Evolutionary conservation across 1,139 yeast genomes (phyloP).

Genomic region (Candida frijolesensis): DNA sequence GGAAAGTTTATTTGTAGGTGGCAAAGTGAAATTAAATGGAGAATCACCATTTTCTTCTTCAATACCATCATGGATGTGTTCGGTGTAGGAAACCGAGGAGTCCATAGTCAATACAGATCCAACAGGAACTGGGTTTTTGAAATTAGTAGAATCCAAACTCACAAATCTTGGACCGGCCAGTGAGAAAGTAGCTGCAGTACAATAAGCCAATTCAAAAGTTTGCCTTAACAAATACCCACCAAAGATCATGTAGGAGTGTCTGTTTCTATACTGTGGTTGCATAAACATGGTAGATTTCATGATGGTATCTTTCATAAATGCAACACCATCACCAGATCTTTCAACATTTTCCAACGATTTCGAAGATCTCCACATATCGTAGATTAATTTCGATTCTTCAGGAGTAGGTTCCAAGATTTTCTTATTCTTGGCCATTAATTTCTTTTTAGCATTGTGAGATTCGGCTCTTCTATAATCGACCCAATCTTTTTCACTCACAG

Average conservation of each 20-base stretch:
- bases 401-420: constrained; percentile 69
- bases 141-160: constrained; percentile 86
- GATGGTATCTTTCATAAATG: constrained; percentile 71
- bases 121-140: constrained; percentile 92
- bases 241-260: constrained; percentile 91
- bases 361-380: constrained; percentile 72
- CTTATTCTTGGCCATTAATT: constrained; percentile 67
- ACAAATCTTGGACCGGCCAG: constrained; percentile 85
- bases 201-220: constrained; percentile 89
- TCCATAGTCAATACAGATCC: constrained; percentile 84
- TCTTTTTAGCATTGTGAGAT: constrained; percentile 83
- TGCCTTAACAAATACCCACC: constrained; percentile 93
- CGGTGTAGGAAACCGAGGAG: constrained; percentile 84
- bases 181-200: constrained; percentile 87
- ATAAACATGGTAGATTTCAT: constrained; percentile 78
- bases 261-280: constrained; percentile 95
- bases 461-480: constrained; percentile 86
- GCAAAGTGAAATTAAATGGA: constrained; percentile 52
- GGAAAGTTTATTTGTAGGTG: constrained; percentile 59
- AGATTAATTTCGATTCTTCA: constrained; percentile 71
- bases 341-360: constrained; percentile 35
- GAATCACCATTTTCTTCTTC: constrained; percentile 36
- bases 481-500: constrained; percentile 75
- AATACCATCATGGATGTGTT: constrained; percentile 55
- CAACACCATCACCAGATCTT: constrained; percentile 31